phyloP scores from a whole-genome alignment of 2,329 filamentous ascomycete species.

The Trichoderma guizhouense region DNA sequence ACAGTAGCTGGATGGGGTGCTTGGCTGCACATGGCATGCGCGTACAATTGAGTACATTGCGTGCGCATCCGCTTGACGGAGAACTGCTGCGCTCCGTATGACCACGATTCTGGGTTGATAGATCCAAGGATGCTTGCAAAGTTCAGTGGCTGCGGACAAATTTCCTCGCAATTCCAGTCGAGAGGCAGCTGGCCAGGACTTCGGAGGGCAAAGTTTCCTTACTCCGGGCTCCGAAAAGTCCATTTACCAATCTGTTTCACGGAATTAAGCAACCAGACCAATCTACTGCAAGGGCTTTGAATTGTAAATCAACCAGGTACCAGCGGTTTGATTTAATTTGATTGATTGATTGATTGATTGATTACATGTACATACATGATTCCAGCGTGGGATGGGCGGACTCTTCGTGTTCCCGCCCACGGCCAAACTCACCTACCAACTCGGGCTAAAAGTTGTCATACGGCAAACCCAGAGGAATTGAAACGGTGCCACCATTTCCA shows the following conservation, averaged over 20 bases:
- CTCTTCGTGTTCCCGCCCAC: neutral
- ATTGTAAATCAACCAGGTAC: neutral
- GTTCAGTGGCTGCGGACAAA: neutral
- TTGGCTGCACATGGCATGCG: neutral
- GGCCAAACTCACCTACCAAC: neutral
- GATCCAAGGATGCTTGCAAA: neutral
- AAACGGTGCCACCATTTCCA: neutral
- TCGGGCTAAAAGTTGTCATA: constrained; percentile 1
- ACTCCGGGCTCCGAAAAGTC: neutral
- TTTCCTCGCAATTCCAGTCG: neutral
- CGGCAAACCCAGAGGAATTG: neutral
- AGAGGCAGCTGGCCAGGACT: neutral
- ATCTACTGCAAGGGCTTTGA: neutral
- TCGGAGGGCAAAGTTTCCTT: neutral
- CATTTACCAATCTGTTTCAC: neutral
- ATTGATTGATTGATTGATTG: neutral
- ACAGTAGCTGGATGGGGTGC: too few relatives aligned
- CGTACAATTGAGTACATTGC: neutral
- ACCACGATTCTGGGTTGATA: neutral
- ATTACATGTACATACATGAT: neutral
- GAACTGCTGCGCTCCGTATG: neutral
- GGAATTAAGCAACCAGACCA: neutral
- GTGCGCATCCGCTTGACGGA: neutral
- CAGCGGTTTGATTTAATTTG: neutral
- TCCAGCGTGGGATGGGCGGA: neutral